Conservation (phyloP, 2,329 filamentous ascomycete genomes). For the Biscogniauxia marginata region DNA sequence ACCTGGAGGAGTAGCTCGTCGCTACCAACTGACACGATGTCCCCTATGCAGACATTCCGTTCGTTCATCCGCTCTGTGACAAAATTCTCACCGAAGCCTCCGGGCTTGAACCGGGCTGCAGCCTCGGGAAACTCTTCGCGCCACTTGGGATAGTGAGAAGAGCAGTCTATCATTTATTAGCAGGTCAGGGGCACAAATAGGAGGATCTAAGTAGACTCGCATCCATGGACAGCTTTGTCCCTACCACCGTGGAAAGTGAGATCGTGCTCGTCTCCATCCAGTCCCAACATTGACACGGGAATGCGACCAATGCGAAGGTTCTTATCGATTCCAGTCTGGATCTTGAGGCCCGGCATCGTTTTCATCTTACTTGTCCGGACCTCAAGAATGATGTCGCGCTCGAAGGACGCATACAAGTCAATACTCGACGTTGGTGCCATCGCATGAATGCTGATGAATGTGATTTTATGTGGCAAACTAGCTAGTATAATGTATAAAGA, state of each 20-base stretch:
- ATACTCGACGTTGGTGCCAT: conserved; percentile 29
- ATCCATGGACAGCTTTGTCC: conserved; percentile 63
- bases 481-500: not conserved
- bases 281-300: conserved; percentile 46
- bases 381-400: conserved; percentile 51
- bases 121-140: conserved; percentile 49
- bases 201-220: conserved; percentile 35
- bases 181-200: not conserved
- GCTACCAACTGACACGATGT: conserved; percentile 45
- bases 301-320: conserved; percentile 41
- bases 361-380: conserved; percentile 58
- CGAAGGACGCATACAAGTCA: conserved; percentile 43
- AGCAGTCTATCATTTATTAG: conserved; percentile 48
- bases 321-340: conserved; percentile 60
- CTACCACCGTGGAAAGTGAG: conserved; percentile 59
- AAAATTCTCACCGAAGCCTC: conserved; percentile 65
- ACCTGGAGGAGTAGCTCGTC: conserved; percentile 55
- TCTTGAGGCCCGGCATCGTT: conserved; percentile 48
- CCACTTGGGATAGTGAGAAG: conserved; percentile 58
- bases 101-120: conserved; percentile 50
- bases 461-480: not conserved
- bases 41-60: conserved; percentile 64
- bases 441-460: conserved; percentile 2
- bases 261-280: conserved; percentile 61
- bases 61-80: conserved; percentile 60